Evolutionary conservation across 2,329 filamentous ascomycete species (phyloP), one percentile per base, ranked within the genome.

Genomic region (Xylariaceae sp.): DNA sequence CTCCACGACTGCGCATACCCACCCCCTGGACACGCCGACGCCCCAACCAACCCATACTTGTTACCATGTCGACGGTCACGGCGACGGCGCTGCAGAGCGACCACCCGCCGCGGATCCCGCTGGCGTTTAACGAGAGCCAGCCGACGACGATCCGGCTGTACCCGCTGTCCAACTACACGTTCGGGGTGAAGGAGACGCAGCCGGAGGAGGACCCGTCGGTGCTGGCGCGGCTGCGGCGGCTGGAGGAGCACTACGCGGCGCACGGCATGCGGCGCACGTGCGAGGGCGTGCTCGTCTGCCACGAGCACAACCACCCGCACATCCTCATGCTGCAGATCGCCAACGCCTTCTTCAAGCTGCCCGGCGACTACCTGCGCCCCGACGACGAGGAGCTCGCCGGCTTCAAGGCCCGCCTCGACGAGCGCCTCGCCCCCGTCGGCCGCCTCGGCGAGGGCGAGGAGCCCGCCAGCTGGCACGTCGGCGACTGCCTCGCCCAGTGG

Each of bases 251-350:
- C 64, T 98, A 94, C 60, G 70, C 76, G 19, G 72, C 81, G 43
- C 80, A 96, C 68, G 92, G 92, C 54, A 98, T 98, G 92, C 82
- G 92, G 37, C 81, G 92, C 36, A 96, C 92, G 13, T 95, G 90
- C 61, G 92, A 98, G 65, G 92, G 89, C 51, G 87, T 98, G 50
- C 75, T 98, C 30, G 87, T 98, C 48, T 98, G 92, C 66, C 92
- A 98, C 60, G 92, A 98, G 64, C 90, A 96, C 70, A 96, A 95
- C 65, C 92, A 96, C 61, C 92, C 92, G 11, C 92, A 98, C 61
- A 94, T 98, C 44, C 69, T 98, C 47, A 96, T 98, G 92, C 74
- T 98, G 43, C 92, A 98, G 70, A 98, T 98, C 53, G 92, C 92
- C 33, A 98, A 98, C 60, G 90, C 92, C 16, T 98, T 98, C 68